A percentile compares a stretch with the other conserved stretches of the same genome.
Evolutionary conservation across 2,329 filamentous ascomycete genomes (phyloP).

Genomic region (Monilinia aucupariae): DNA sequence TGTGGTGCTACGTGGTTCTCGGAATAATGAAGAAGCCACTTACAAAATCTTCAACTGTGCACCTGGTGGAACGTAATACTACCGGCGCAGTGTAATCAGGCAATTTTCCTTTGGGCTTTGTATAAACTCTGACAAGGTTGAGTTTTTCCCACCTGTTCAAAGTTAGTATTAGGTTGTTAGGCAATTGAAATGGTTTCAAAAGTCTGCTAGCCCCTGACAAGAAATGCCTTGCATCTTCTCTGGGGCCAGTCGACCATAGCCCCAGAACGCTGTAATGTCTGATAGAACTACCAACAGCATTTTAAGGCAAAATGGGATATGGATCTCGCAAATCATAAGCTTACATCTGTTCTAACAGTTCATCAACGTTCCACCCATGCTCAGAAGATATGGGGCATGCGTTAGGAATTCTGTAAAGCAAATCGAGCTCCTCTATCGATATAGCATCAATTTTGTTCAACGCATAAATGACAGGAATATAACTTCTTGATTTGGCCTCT

Average conservation of each 20-base stretch:
- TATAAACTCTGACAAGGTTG: conserved; percentile 86
- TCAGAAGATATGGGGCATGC: conserved; percentile 96
- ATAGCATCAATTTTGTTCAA: conserved; percentile 99
- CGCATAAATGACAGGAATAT: conserved; percentile 98
- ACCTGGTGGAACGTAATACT: conserved; percentile 74
- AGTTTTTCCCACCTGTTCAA: conserved; percentile 77
- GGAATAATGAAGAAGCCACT: conserved; percentile 39
- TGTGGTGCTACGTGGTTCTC: conserved; percentile 6
- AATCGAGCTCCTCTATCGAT: conserved; percentile 92
- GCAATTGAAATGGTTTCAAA: neutral
- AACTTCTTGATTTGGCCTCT: conserved; percentile 88
- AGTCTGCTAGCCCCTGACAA: conserved; percentile 1
- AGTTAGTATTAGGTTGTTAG: conserved; percentile 21
- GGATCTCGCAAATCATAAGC: conserved; percentile 26
- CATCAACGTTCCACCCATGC: conserved; percentile 96
- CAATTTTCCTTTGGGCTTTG: conserved; percentile 91
- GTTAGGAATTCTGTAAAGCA: conserved; percentile 94
- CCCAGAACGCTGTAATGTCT: neutral
- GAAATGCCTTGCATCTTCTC: conserved; percentile 5
- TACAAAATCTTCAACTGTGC: conserved; percentile 96
- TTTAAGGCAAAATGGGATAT: neutral
- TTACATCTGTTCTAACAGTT: conserved; percentile 89
- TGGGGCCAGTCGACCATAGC: neutral
- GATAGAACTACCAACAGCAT: neutral
- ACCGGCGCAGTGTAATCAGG: conserved; percentile 91